These are phyloP conservation scores for Stachybotrys echinatus DNA, from an alignment of 2,329 filamentous ascomycete genomes.

Conservation along the genomic window DNA sequence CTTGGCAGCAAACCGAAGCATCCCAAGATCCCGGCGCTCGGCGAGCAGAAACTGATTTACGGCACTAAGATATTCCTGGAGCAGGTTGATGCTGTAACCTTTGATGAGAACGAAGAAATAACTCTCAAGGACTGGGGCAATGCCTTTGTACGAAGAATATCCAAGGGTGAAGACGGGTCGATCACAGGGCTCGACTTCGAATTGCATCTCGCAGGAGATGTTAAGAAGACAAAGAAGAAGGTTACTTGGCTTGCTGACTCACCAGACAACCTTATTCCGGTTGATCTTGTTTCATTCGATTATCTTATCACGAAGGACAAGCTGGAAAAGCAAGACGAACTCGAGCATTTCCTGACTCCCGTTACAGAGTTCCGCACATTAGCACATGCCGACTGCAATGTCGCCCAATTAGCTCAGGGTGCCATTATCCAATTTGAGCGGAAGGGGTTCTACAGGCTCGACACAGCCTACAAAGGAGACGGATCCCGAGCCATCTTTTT, in stretches of 20 bases:
- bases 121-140: constrained; percentile 91
- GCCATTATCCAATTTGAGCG: constrained; percentile 88
- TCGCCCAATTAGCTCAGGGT: constrained; percentile 65
- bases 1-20: constrained; percentile 75
- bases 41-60: constrained; percentile 75
- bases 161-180: constrained; percentile 34
- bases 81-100: constrained; percentile 71
- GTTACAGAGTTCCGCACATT: constrained; percentile 65
- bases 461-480: constrained; percentile 43
- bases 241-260: constrained; percentile 77
- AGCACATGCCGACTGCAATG: constrained; percentile 71
- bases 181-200: constrained; percentile 68
- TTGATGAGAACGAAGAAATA: constrained; percentile 77
- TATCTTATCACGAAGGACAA: constrained; percentile 87
- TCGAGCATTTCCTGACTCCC: constrained; percentile 72
- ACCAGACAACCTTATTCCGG: constrained; percentile 64
- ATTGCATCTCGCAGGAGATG: constrained; percentile 77
- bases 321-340: constrained; percentile 70
- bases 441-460: constrained; percentile 78
- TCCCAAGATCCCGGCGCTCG: constrained; percentile 73
- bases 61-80: constrained; percentile 68
- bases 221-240: constrained; percentile 93
- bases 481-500: constrained; percentile 40
- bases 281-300: constrained; percentile 82
- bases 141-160: constrained; percentile 62